A percentile compares a stretch with the other conserved stretches of the same genome.
Evolutionary conservation across 2,329 filamentous ascomycete species (phyloP).

Genomic region (Colletotrichum sp.): DNA sequence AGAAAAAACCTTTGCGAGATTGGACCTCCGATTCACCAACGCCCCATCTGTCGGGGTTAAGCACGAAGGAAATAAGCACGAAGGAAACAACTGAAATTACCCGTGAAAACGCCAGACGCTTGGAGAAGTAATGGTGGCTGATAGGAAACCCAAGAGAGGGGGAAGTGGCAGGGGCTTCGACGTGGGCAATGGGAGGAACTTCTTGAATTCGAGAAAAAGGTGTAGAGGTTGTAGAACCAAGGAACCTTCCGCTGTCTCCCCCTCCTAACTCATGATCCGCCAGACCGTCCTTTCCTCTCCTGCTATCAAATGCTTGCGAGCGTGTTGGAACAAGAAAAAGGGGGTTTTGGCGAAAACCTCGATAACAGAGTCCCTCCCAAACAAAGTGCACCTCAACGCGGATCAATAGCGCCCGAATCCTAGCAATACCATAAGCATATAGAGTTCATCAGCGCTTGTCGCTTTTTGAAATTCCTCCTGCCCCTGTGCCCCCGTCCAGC

Average conservation of each 20-base stretch:
- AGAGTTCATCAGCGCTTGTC: slow-evolving; percentile 2
- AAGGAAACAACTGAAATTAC: not conserved
- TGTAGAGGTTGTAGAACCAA: slow-evolving; percentile 7
- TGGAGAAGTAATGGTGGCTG: not conserved
- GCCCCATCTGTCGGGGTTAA: not conserved
- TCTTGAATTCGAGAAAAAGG: slow-evolving; percentile 19
- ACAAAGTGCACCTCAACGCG: not conserved
- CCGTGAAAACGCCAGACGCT: not conserved
- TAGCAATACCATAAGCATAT: slow-evolving; percentile 18
- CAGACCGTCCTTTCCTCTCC: not conserved
- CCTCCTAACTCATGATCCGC: not conserved
- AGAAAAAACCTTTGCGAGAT: not conserved
- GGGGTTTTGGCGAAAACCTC: not conserved
- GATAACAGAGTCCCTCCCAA: not conserved
- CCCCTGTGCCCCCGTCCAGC: slow-evolving; percentile 11
- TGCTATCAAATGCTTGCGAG: not conserved
- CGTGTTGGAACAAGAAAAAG: not conserved
- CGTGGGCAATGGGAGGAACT: slow-evolving; percentile 7
- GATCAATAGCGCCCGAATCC: slow-evolving; percentile 5
- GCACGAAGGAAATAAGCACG: not conserved
- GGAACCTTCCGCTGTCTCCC: not conserved
- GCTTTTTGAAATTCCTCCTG: slow-evolving; percentile 20
- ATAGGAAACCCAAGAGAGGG: not conserved
- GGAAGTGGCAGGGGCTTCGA: not conserved
- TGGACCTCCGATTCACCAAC: not conserved